Evolutionary conservation across 176 grass and related monocot genomes (phyloP).

Genomic region (Ensete ventricosum): DNA sequence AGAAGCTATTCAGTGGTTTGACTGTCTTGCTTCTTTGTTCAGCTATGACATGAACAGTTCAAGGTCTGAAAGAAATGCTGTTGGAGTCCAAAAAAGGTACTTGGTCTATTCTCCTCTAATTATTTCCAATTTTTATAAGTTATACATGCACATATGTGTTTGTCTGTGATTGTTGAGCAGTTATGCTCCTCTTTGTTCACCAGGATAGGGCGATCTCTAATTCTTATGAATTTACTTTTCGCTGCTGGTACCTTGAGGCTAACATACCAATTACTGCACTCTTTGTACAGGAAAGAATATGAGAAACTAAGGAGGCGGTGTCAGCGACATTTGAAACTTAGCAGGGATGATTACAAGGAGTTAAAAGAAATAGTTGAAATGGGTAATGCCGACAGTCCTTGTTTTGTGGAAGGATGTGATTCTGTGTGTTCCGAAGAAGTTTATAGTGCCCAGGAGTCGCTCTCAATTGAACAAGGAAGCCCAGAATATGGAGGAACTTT

Average conservation of each 20-base stretch:
- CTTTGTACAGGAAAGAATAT: conserved; percentile 71
- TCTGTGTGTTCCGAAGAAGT: conserved; percentile 53
- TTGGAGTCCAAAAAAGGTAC: conserved; percentile 76
- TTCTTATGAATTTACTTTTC: not conserved
- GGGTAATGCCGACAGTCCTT: conserved; percentile 41
- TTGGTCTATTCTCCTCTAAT: not conserved
- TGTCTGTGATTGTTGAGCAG: not conserved
- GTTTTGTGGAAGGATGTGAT: conserved; percentile 47
- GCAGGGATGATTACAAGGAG: conserved; percentile 40
- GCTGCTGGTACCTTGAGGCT: not conserved
- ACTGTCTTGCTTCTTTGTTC: conserved; percentile 14
- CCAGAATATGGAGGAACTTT: conserved; percentile 14
- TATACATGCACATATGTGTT: not conserved
- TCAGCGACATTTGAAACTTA: conserved; percentile 42
- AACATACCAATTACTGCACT: not conserved
- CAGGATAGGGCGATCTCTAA: not conserved
- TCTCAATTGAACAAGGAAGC: conserved; percentile 40
- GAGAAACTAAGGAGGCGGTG: conserved; percentile 84
- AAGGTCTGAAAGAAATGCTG: conserved; percentile 47
- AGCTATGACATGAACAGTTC: conserved; percentile 81
- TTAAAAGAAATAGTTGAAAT: conserved; percentile 55
- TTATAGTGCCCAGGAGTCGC: conserved; percentile 15
- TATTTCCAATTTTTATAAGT: conserved; percentile 4
- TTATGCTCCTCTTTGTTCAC: not conserved
- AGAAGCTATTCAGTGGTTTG: not conserved